A percentile compares a stretch with the other conserved stretches of the same genome.
phyloP scores from a whole-genome alignment of 75 land plant species.

The Sequoiadendron giganteum region DNA sequence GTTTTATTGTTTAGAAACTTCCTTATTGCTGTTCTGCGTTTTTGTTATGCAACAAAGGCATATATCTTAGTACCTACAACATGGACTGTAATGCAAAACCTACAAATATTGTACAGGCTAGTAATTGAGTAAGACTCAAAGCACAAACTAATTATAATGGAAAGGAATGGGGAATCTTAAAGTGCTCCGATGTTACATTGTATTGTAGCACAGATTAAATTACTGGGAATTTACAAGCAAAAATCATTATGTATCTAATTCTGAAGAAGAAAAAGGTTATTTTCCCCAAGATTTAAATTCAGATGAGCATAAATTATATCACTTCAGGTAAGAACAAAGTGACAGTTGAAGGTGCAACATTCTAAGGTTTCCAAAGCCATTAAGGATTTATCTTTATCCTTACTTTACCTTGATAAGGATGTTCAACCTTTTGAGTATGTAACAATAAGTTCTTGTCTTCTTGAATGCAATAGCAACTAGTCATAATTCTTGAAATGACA shows the following conservation, averaged over 20 bases:
- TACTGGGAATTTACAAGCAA: not conserved
- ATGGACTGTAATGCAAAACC: not conserved
- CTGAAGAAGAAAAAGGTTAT: not conserved
- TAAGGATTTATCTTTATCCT: not conserved
- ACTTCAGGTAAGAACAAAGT: not conserved
- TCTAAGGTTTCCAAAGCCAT: not conserved
- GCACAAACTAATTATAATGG: not conserved
- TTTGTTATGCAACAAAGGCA: not conserved
- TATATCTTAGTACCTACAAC: not conserved
- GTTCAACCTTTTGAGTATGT: too few relatives aligned
- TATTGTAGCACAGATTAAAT: not conserved
- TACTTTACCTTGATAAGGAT: not conserved
- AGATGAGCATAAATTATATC: too few relatives aligned
- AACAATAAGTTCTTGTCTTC: too few relatives aligned
- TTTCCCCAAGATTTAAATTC: too few relatives aligned
- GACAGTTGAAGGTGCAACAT: not conserved
- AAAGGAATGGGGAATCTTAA: not conserved
- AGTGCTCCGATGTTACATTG: not conserved
- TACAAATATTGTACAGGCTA: not conserved
- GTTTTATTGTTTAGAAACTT: too few relatives aligned
- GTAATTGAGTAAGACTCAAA: not conserved
- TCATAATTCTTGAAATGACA: too few relatives aligned
- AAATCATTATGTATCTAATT: not conserved
- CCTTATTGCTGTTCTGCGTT: too few relatives aligned
- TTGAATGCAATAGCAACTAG: too few relatives aligned